Base-by-base conservation (phyloP, 192 early-diverging fungal genomes). In the Helicostylum pulchrum region DNA sequence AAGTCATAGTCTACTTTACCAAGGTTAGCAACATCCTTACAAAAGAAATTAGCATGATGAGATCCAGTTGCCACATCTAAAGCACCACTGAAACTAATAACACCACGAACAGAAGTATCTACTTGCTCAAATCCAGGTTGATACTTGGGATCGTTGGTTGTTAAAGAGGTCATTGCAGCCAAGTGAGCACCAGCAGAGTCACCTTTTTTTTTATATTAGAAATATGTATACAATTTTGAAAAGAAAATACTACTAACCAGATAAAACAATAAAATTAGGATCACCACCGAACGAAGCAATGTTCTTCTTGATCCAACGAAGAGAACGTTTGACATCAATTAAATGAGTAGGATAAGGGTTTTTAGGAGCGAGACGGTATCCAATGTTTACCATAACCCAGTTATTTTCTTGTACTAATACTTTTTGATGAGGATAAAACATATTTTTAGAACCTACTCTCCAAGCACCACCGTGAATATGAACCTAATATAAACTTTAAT, bases 391-490 rank as follows among this genome's bases (percentile, higher is more conserved):
- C 10, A 88, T 80, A 19, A 88, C 67, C 67, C 67, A 69, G 7
- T 69, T 56, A 36, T 57, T 62, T 2, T 58, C 53, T 17, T 34
- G 9, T 19, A 69, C 32, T n/a, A 69, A 45, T 12, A 56, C 6
- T 1, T 69, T 56, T 51, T 55, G 46, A 42, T 50, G 53, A 9
- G 67, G 67, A 4, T 57, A 39, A 2, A 69, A 21, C 1, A 11
- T 14, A 53, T 57, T 6, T 19, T 90, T 88, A 62, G 78, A 73
- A 12, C 85, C 85, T n/a, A 64, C 45, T 26, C 71, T 71, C 87
- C 87, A 90, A 17, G 78, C 78, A 21, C 86, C 86, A 39, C 88
- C 88, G 74, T 88, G 87, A 17, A 85, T 73, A 61, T 83, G 84
- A 58, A 88, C 66, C 85, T 59, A 44, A 21, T 85, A 53, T 30